Evolutionary conservation across 2,329 filamentous ascomycete species (phyloP).

Genomic region (Zymoseptoria crescenta): DNA sequence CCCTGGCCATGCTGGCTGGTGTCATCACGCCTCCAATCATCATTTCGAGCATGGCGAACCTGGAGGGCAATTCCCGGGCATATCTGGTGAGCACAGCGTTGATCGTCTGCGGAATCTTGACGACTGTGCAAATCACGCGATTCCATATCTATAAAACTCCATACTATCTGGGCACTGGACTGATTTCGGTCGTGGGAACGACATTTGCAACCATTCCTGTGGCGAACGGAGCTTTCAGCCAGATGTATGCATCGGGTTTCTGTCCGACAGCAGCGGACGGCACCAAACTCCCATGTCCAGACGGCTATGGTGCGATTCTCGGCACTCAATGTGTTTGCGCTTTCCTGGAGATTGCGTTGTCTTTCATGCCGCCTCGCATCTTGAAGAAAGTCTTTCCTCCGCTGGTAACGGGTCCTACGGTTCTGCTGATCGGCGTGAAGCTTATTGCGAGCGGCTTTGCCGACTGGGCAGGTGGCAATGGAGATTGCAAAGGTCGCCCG

Average conservation of each 20-base stretch:
- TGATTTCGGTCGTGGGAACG: conserved; percentile 72
- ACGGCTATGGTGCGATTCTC: conserved; percentile 67
- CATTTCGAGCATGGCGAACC: conserved; percentile 58
- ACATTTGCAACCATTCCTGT: conserved; percentile 71
- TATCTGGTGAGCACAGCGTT: conserved; percentile 69
- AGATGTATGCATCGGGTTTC: conserved; percentile 71
- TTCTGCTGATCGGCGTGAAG: conserved; percentile 64
- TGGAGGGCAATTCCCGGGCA: conserved; percentile 54
- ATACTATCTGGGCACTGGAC: conserved; percentile 69
- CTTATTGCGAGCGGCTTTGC: conserved; percentile 65
- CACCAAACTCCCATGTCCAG: conserved; percentile 62
- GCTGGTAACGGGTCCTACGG: conserved; percentile 61
- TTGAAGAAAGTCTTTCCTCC: conserved; percentile 66
- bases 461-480: conserved; percentile 70
- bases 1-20: conserved; percentile 60
- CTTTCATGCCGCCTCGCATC: conserved; percentile 61
- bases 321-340: conserved; percentile 51
- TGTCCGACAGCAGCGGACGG: conserved; percentile 55
- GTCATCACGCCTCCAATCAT: conserved; percentile 75
- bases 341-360: conserved; percentile 61
- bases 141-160: conserved; percentile 65
- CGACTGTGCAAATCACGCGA: conserved; percentile 67
- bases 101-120: conserved; percentile 71
- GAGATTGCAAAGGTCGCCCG: conserved; percentile 44
- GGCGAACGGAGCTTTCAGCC: conserved; percentile 60